Conservation (phyloP, 2,329 filamentous ascomycete species). For the Coniochaeta sp. region DNA sequence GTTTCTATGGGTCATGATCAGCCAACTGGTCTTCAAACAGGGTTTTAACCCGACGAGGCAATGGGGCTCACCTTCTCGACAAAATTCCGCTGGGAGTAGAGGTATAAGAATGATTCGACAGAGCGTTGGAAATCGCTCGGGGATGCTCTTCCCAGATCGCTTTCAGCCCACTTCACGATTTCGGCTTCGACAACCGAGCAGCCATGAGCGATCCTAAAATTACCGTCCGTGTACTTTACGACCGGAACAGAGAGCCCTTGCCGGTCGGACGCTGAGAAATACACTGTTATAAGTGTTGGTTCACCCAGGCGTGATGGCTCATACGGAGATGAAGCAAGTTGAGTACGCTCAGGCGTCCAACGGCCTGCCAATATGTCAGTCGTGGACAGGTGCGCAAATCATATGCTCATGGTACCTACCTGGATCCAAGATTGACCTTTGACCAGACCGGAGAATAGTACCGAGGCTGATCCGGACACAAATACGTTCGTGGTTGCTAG, state of each 20-base stretch:
- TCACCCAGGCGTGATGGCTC: not conserved
- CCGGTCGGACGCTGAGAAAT: not conserved
- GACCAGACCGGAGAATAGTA: not conserved
- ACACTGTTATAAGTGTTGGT: not conserved
- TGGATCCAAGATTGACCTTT: not conserved
- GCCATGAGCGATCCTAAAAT: not conserved
- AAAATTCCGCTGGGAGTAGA: not conserved
- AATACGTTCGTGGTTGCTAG: not conserved
- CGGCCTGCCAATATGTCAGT: not conserved
- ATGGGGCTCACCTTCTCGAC: not conserved
- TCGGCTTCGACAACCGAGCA: not conserved
- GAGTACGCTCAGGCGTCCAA: not conserved
- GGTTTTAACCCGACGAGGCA: not conserved
- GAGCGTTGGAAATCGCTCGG: not conserved
- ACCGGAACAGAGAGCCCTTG: not conserved
- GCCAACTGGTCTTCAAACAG: not conserved
- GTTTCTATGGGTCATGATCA: not conserved
- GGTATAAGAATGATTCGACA: not conserved
- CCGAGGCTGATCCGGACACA: not conserved
- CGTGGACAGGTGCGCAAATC: not conserved
- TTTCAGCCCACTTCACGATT: not conserved
- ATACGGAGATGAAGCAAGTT: not conserved
- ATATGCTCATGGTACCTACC: not conserved
- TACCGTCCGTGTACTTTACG: not conserved
- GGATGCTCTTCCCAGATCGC: not conserved